Evolutionary conservation across 768 basidiomycete species (phyloP), one percentile per base, ranked within the genome.

Genomic region (Glaciozyma martinii): DNA sequence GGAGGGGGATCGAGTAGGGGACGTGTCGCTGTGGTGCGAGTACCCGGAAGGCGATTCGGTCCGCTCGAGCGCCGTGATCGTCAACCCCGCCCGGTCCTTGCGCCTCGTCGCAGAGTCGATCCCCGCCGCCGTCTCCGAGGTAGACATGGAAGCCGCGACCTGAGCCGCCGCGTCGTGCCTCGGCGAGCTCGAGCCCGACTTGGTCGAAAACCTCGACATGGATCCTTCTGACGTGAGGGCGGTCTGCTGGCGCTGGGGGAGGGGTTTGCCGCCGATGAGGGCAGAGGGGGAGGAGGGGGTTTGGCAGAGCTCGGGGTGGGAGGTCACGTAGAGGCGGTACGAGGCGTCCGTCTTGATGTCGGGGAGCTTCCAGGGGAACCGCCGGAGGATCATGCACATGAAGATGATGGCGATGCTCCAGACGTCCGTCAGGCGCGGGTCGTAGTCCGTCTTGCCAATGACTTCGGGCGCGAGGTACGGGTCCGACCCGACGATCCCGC

Each of bases 351-450:
- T 85, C 82, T 94, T 94, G 73, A 85, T 81, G 75, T 99, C 95
- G 16, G 95, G 94, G 62, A 98, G 88, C 77, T 91, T 98, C 95
- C 95, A 99, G 7, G 95, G 95, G 81, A 99, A 99, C 59, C 95
- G 84, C 60, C 94, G 83, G 42, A 99, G 83, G 69, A 95, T 81
- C 95, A 99, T 99, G 80, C 95, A 99, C 81, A 98, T 84, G 80
- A 99, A 97, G 74, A 99, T 99, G 77, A 99, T 90, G 60, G 90
- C 95, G 44, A 94, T 86, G 72, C 88, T 89, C 95, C 95, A 99
- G 30, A 99, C 95, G 76, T 99, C 95, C 19, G 93, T 90, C 80
- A 97, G 90, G 74, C 93, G 83, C 18, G 95, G 94, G 76, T 99
- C 95, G 77, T 99, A 98, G 16, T 80, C 79, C 54, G 87, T 84